Base-by-base conservation (phyloP, 768 basidiomycete species). In the Atractiella rhizophila region DNA sequence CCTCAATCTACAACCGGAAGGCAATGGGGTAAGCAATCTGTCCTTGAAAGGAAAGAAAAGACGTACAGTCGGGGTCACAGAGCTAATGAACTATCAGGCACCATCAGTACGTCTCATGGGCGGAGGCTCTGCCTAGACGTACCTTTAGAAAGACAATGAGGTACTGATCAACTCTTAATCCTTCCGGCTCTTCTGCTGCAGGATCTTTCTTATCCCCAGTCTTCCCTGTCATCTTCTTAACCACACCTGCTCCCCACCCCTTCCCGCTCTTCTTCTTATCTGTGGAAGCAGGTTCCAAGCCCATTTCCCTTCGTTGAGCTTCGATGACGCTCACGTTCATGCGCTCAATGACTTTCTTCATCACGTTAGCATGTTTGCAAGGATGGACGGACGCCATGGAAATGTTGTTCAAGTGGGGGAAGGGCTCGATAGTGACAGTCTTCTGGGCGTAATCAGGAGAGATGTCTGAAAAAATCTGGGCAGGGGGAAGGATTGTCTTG, bases 271-370 rank as follows among this genome's bases (percentile, higher is more conserved):
- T 56, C 41, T 49, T 56, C 34, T 51, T 41, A 44, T 70, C 66
- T 51, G 69, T 69, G 19, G 55, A 48, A 36, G 43, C 39, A 57
- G 63, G 43, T 57, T 58, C 18, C 13, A 73, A 71, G 16, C 23
- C 39, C 19, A 28, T 23, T 28, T 49, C 42, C 25, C 42, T 29
- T 4, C 79, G 67, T 57, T 83, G 79, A 56, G 79, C 74, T 45
- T 74, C 79, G 40, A 76, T 67, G 21, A 83, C 76, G 46, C 73
- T 73, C 49, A 69, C 71, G 60, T 96, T 91, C 85, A 96, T 94
- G 43, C 88, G 70, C 59, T 96, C 88, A 56, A 96, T 94, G 46
- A 96, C 82, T 59, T 94, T 96, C 69, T 91, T 94, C 91, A 98
- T 98, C 43, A 98, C 91, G 58, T 75, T 81, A 1, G 85, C 79